Evolutionary conservation across 2,329 filamentous ascomycete species (phyloP).

Genomic region (Venturia pyrina): DNA sequence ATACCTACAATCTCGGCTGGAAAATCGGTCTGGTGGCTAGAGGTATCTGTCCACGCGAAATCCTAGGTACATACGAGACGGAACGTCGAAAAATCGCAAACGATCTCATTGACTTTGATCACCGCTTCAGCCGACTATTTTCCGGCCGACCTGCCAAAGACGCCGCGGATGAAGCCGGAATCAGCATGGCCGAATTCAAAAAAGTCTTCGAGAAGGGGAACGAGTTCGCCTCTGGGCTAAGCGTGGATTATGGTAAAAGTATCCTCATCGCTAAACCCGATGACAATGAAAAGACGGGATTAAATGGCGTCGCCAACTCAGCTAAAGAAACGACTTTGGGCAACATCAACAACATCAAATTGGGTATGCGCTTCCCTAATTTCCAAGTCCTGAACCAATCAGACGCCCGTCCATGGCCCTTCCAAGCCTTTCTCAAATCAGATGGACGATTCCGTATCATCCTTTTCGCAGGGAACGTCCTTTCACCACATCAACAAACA

Average conservation of each 20-base stretch:
- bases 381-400: conserved; percentile 51
- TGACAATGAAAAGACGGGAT: conserved; percentile 31
- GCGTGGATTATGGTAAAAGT: conserved; percentile 49
- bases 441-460: conserved; percentile 50
- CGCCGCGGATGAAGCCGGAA: conserved; percentile 49
- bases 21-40: conserved; percentile 43
- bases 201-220: conserved; percentile 49
- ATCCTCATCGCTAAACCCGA: conserved; percentile 43
- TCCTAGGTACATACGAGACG: conserved; percentile 42
- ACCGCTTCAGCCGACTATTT: conserved; percentile 38
- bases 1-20: conserved; percentile 50
- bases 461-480: conserved; percentile 53
- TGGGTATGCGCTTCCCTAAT: conserved; percentile 49
- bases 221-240: conserved; percentile 47
- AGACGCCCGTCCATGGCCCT: conserved; percentile 45
- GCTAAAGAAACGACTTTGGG: conserved; percentile 29
- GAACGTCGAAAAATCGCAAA: conserved; percentile 51
- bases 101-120: conserved; percentile 50
- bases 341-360: conserved; percentile 26
- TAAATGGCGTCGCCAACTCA: conserved; percentile 33
- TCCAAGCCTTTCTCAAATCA: conserved; percentile 45
- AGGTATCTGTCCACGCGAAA: conserved; percentile 27
- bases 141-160: conserved; percentile 45
- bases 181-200: conserved; percentile 55
- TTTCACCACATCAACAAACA: conserved; percentile 30